A percentile compares a stretch with the other conserved stretches of the same genome.
Conservation (phyloP, 805 yeast genomes). For the Yamadazyma takamatsuzukensis region DNA sequence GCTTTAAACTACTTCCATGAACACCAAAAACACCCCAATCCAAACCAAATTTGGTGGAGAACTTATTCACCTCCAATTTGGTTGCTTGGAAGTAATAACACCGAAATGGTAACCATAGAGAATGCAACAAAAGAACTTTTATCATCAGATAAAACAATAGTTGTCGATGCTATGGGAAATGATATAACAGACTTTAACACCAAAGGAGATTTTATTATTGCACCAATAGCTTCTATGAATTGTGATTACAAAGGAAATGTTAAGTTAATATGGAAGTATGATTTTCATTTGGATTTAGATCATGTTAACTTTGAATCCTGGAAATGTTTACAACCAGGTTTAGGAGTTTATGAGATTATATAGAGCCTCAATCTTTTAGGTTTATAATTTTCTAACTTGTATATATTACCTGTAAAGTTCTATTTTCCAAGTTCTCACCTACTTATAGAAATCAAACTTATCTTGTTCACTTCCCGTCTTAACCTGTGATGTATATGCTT, state of each 20-base stretch:
- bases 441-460: conserved; percentile 96
- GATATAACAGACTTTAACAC: conserved; percentile 17
- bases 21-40: conserved; percentile 13
- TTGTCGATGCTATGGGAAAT: conserved; percentile 52
- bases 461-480: conserved; percentile 94
- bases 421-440: too few species aligned
- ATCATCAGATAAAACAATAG: conserved; percentile 11
- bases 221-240: conserved; percentile 38
- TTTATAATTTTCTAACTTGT: too few species aligned
- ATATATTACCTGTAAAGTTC: too few species aligned
- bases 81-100: conserved; percentile 46
- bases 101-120: conserved; percentile 5
- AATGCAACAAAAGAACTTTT: conserved; percentile 4
- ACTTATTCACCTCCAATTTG: conserved; percentile 93
- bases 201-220: conserved; percentile 22
- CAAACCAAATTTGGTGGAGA: conserved; percentile 79
- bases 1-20: conserved; percentile 45
- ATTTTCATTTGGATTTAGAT: conserved; percentile 66
- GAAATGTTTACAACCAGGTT: conserved; percentile 57
- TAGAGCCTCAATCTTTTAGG: too few species aligned
- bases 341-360: conserved; percentile 48
- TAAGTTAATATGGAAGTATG: conserved; percentile 26
- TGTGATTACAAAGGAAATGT: conserved; percentile 15
- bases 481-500: conserved; percentile 95
- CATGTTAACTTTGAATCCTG: conserved; percentile 51